Base-by-base conservation (phyloP, 2,329 filamentous ascomycete genomes). In the Plectosphaerella plurivora region DNA sequence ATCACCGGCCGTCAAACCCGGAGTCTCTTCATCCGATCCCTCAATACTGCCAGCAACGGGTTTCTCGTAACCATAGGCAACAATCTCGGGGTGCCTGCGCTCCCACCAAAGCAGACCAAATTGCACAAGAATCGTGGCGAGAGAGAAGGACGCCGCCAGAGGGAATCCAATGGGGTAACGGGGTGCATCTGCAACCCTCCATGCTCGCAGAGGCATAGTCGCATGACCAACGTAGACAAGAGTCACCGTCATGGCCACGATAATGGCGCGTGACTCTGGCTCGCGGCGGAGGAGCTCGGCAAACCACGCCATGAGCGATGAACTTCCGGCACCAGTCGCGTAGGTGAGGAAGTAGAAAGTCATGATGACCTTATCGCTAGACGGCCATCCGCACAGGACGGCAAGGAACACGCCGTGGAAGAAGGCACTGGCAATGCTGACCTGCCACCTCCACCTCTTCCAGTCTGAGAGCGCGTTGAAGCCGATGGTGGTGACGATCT, bases 381-480 rank as follows among this genome's bases (percentile, higher is more conserved):
- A 55, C 0, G 68, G 67, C 66, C 68, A 70, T 0, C 54, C 63
- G 22, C 65, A 65, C 4, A 71, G 60, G 0, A 70, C 66, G 3
- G 62, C 57, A 1, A 69, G 60, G 48, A 67, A 63, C 10, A 69
- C 50, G 2, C 63, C 61, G 20, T 68, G 62, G 8, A 59, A 57
- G 0, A 60, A 57, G 0, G 63, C 62, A 1, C 63, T 63, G 14
- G 61, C 65, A 14, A 64, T 59, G 44, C 64, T 67, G 24, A 72
- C 61, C 53, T 72, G 69, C 69, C 69, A 72, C 8, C 68, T 63
- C 68, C 69, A 72, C 22, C 62, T 63, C 54, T 69, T 71, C 63
- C 63, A 64, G 51, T 72, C 69, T 0, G 67, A 68, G 0, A 72
- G 44, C 5, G 63, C 64, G 48, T 70, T 71, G 12, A 72, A 55